A percentile compares a stretch with the other conserved stretches of the same genome.
phyloP scores from a whole-genome alignment of 2,329 filamentous ascomycete genomes.

The Calonectria pseudoreteaudii region DNA sequence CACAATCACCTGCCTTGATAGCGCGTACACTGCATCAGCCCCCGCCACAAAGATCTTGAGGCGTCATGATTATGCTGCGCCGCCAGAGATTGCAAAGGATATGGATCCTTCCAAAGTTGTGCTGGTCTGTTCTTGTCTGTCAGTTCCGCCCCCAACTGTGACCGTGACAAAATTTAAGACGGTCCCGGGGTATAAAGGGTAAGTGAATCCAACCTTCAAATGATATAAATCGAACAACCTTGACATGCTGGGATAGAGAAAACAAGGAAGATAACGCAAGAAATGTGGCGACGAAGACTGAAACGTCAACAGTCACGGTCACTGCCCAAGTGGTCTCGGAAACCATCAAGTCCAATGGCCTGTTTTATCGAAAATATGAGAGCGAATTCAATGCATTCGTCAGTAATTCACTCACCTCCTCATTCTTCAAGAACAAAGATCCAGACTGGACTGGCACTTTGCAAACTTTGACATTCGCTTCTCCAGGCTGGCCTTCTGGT shows the following conservation, averaged over 20 bases:
- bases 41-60: not conserved
- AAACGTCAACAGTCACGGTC: not conserved
- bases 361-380: not conserved
- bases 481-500: not conserved
- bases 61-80: not conserved
- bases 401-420: not conserved
- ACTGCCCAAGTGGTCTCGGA: not conserved
- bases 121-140: not conserved
- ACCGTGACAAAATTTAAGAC: not conserved
- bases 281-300: not conserved
- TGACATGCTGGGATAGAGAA: not conserved
- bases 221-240: fast-evolving
- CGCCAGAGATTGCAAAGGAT: not conserved
- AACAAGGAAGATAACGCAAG: too few species aligned
- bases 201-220: too few species aligned
- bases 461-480: not conserved
- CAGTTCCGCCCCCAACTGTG: not conserved
- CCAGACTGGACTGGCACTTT: not conserved
- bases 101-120: not conserved
- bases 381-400: not conserved
- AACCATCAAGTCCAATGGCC: not conserved
- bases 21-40: not conserved
- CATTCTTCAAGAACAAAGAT: not conserved
- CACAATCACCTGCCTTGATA: not conserved
- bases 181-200: not conserved